Evolutionary conservation across 345 rosid species (phyloP).

Genomic region (Salix exigua): DNA sequence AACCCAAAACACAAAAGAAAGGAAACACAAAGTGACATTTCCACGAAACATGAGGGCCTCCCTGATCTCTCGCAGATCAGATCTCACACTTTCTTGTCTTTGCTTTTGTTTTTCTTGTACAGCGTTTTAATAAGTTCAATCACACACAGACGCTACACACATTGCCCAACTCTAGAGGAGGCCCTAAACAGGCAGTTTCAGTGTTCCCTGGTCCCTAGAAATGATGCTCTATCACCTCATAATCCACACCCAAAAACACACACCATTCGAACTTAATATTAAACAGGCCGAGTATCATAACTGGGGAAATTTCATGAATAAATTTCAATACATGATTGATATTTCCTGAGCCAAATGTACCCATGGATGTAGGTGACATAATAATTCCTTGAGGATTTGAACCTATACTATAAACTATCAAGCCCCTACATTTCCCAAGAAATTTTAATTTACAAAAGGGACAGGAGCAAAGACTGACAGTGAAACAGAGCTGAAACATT

Average conservation of each 20-base stretch:
- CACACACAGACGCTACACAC: not conserved
- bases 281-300: not conserved
- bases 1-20: not conserved
- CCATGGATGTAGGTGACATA: conserved; percentile 5
- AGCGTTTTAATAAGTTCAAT: not conserved
- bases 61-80: not conserved
- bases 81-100: conserved; percentile 24
- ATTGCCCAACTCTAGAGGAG: not conserved
- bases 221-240: not conserved
- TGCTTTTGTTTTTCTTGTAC: conserved; percentile 12
- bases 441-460: conserved; percentile 11
- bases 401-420: not conserved
- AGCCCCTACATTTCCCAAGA: conserved; percentile 32
- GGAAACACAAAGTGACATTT: no score
- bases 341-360: not conserved
- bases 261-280: not conserved
- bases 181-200: conserved; percentile 2
- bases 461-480: conserved; percentile 27
- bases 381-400: not conserved
- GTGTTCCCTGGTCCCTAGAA: not conserved
- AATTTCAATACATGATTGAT: not conserved
- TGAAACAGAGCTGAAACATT: conserved; percentile 26
- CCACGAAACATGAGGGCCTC: not conserved
- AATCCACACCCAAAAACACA: conserved; percentile 3
- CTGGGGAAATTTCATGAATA: not conserved